These are phyloP conservation scores for Pisolithus tinctorius DNA, from an alignment of 768 basidiomycete species.

Conservation along the genomic window DNA sequence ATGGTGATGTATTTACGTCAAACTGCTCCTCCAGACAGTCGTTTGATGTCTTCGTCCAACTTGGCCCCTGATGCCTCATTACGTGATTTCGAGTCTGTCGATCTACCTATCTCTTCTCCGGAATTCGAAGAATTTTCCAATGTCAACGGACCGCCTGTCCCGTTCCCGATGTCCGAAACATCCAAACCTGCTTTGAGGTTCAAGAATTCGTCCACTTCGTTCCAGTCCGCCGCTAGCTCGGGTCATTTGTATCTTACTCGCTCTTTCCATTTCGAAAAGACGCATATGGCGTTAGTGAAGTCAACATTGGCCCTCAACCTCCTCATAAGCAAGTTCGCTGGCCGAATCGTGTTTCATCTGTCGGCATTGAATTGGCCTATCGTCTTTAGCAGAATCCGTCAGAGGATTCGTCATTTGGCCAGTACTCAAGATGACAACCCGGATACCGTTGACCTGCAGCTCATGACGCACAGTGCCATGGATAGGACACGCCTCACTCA, in stretches of 20 bases:
- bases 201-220: constrained; percentile 35
- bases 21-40: constrained; percentile 49
- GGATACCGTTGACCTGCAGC: constrained; percentile 68
- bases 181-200: constrained; percentile 26
- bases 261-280: constrained; percentile 47
- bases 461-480: constrained; percentile 73
- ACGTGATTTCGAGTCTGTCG: constrained; percentile 65
- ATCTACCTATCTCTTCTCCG: constrained; percentile 26
- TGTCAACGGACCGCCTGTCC: constrained; percentile 23
- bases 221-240: constrained; percentile 31
- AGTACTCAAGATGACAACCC: constrained; percentile 43
- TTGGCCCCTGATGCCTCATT: constrained; percentile 58
- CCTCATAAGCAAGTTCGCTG: constrained; percentile 64
- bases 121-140: constrained; percentile 15
- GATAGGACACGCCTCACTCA: constrained; percentile 62
- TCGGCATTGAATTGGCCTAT: constrained; percentile 85
- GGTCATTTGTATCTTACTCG: constrained; percentile 18
- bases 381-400: constrained; percentile 62
- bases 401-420: constrained; percentile 63
- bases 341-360: constrained; percentile 77
- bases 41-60: constrained; percentile 54
- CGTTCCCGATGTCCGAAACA: constrained; percentile 35
- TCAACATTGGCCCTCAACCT: constrained; percentile 50
- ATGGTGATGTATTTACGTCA: constrained; percentile 80
- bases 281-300: constrained; percentile 52